phyloP scores from a whole-genome alignment of 345 rosid genomes.

The Hypericum perforatum region DNA sequence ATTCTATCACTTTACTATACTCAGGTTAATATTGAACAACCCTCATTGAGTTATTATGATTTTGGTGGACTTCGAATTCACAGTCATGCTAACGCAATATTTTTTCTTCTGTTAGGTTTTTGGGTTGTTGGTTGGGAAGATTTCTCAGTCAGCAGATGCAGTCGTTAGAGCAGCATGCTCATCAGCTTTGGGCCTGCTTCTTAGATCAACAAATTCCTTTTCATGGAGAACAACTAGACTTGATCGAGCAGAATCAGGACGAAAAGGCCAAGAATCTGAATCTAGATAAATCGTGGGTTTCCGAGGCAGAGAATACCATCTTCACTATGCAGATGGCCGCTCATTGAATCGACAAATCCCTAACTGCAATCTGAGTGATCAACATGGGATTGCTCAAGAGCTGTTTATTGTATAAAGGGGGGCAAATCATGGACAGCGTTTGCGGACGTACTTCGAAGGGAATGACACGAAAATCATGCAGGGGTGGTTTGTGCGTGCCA shows the following conservation, averaged over 20 bases:
- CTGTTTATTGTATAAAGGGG: too few relatives aligned
- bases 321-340: too few relatives aligned
- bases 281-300: constrained; percentile 8
- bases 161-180: constrained; percentile 75
- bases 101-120: constrained; percentile 39
- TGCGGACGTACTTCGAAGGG: too few relatives aligned
- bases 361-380: too few relatives aligned
- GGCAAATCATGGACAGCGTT: too few relatives aligned
- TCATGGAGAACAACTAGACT: constrained; percentile 57
- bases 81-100: not conserved
- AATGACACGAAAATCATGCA: too few relatives aligned
- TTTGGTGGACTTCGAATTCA: too few relatives aligned
- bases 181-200: constrained; percentile 60
- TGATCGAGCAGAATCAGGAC: constrained; percentile 37
- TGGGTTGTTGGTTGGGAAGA: constrained; percentile 67
- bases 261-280: constrained; percentile 32
- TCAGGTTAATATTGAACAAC: constrained; percentile 41
- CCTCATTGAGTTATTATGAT: too few relatives aligned
- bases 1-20: constrained; percentile 51
- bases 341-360: too few relatives aligned
- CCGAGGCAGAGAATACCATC: too few relatives aligned
- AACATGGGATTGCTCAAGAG: too few relatives aligned
- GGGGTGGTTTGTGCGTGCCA: too few relatives aligned
- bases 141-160: constrained; percentile 64
- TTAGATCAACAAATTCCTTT: constrained; percentile 49